These are phyloP conservation scores for Penicillium decumbens DNA, from an alignment of 2,329 filamentous ascomycete genomes.

Conservation along the genomic window DNA sequence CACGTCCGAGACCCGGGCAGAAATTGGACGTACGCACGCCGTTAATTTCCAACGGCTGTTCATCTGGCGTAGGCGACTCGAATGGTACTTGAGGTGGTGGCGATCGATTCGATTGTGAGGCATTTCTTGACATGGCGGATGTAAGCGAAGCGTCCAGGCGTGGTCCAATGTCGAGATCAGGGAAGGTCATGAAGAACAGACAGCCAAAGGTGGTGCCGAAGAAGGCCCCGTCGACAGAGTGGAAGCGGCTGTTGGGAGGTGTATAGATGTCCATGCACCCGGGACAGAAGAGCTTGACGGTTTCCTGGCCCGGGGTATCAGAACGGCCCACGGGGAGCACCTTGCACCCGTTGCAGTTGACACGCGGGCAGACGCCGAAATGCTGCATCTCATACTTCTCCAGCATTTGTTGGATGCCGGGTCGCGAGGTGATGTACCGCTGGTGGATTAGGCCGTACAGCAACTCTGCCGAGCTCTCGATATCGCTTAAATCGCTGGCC, in stretches of 20 bases:
- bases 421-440: slow-evolving; percentile 92
- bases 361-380: slow-evolving; percentile 92
- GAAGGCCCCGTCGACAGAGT: slow-evolving; percentile 95
- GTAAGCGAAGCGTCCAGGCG: slow-evolving; percentile 52
- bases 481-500: slow-evolving; percentile 87
- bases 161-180: slow-evolving; percentile 79
- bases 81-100: slow-evolving; percentile 22
- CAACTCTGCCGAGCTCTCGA: slow-evolving; percentile 96
- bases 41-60: slow-evolving; percentile 62
- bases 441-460: slow-evolving; percentile 98
- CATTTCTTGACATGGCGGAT: slow-evolving; percentile 24
- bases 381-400: slow-evolving; percentile 98
- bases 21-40: slow-evolving; percentile 83
- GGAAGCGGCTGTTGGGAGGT: slow-evolving; percentile 93
- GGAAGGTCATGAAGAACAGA: slow-evolving; percentile 97
- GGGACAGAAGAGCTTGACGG: slow-evolving; percentile 96
- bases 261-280: slow-evolving; percentile 96
- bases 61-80: slow-evolving; percentile 35
- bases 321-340: slow-evolving; percentile 90
- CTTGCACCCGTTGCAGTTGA: slow-evolving; percentile 82
- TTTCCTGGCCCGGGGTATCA: slow-evolving; percentile 93
- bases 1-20: slow-evolving; percentile 74
- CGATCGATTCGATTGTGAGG: slow-evolving; percentile 21
- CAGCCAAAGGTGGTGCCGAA: slow-evolving; percentile 97
- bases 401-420: slow-evolving; percentile 97